These are phyloP conservation scores for Herpetomonas samuelpessoai DNA, from an alignment of 208 protist species.

Conservation along the genomic window DNA sequence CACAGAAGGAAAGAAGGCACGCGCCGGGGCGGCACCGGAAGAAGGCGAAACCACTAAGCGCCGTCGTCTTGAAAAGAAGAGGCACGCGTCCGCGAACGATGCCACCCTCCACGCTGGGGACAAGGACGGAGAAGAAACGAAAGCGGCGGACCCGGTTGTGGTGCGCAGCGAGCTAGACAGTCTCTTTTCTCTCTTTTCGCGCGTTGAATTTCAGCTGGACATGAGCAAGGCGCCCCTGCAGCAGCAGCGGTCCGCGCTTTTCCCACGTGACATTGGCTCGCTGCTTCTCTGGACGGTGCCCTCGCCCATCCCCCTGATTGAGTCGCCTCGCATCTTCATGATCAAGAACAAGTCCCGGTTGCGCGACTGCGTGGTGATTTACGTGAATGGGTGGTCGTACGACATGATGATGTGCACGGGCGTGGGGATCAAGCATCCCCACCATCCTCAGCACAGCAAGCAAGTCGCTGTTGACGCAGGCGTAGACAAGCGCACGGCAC, in stretches of 20 bases:
- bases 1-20: not conserved
- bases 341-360: constrained; percentile 71
- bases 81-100: too few species aligned
- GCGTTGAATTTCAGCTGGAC: constrained; percentile 66
- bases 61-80: too few species aligned
- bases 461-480: not conserved
- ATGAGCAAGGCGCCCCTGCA: constrained; percentile 32
- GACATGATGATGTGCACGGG: constrained; percentile 63
- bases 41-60: too few species aligned
- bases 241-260: constrained; percentile 23
- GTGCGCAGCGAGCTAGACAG: not conserved
- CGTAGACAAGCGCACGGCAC: not conserved
- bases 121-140: too few species aligned
- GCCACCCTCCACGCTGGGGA: too few species aligned
- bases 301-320: constrained; percentile 56
- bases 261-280: constrained; percentile 71
- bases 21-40: too few species aligned
- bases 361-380: constrained; percentile 70
- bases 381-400: constrained; percentile 78
- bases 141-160: not conserved
- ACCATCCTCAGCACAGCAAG: not conserved
- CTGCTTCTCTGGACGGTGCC: constrained; percentile 76
- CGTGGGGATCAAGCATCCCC: constrained; percentile 21
- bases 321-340: constrained; percentile 70
- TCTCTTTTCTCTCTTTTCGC: constrained; percentile 24